Evolutionary conservation across 108 stramenopile genomes (phyloP).

Genomic region (Nannochloropsis gaditana): DNA sequence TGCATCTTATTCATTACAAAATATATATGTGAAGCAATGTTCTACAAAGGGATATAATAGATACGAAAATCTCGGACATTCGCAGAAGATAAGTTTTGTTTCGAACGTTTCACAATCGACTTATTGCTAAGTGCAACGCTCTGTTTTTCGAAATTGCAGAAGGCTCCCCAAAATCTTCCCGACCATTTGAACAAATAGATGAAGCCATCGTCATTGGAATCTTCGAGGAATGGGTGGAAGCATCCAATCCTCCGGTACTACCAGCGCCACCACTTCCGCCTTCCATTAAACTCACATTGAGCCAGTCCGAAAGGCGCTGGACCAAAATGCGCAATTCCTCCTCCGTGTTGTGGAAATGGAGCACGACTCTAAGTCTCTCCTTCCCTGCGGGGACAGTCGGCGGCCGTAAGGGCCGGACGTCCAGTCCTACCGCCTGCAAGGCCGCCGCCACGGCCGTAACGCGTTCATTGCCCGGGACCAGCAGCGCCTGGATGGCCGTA

Average conservation of each 20-base stretch:
- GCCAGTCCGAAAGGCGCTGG: neutral
- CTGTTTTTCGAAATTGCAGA: too few relatives aligned
- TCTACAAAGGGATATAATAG: too few relatives aligned
- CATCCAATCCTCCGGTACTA: neutral
- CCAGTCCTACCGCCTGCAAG: conserved; percentile 59
- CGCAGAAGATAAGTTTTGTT: too few relatives aligned
- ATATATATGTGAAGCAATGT: too few relatives aligned
- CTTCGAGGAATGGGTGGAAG: neutral
- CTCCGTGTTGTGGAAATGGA: conserved; percentile 78
- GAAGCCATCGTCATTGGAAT: too few relatives aligned
- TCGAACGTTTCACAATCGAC: too few relatives aligned
- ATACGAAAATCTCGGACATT: too few relatives aligned
- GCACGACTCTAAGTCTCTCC: conserved; percentile 79
- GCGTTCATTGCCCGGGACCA: conserved; percentile 70
- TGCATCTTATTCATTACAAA: too few relatives aligned
- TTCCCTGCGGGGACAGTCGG: conserved; percentile 87
- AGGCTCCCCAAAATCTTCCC: too few relatives aligned
- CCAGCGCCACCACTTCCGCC: neutral
- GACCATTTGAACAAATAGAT: too few relatives aligned
- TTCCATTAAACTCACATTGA: neutral
- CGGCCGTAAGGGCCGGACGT: conserved; percentile 78
- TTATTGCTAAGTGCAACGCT: too few relatives aligned
- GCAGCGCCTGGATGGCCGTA: conserved; percentile 88
- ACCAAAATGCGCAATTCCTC: conserved; percentile 55
- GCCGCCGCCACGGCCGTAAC: conserved; percentile 62